Base-by-base conservation (phyloP, 306 rosid species). In the Lathyrus sativus region DNA sequence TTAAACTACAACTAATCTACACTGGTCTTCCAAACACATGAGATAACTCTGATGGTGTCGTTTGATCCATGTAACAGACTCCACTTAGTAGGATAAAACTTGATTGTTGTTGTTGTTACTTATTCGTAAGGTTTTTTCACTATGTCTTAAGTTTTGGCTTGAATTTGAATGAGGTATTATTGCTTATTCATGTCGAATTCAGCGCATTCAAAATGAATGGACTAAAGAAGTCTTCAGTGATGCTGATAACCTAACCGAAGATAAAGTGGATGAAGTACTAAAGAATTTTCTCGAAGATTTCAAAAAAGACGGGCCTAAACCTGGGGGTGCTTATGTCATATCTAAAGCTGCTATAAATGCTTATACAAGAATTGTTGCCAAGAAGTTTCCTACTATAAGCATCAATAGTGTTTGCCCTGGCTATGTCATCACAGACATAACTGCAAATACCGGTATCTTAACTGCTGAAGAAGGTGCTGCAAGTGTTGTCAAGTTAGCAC, bases 381-480 rank as follows among this genome's bases (percentile, higher is more conserved):
- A 28, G 77, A 79, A 65, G 13, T 64, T 39, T 7, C 75, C 81
- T 0, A 50, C 41, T 46, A 6, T 82, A 14, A 43, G 72, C 62
- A 68, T 83, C 71, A 83, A 79, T 55, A 1, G 65, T 46, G 37
- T 83, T 33, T 83, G 73, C n/a, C 87, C 87, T 41, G 84, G 87
- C 5, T 73, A 28, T 28, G 74, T 73, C 49, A 83, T 73, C 60
- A 76, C 84, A 0, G 87, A 83, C 46, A 68, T 83, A 7, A 72
- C 48, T 6, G 0, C 4, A 1, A 72, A 76, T 19, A 79, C 71
- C 0, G 84, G 84, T 35, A 1, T 58, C 5, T 60, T 79, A 12
- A 50, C 82, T 0, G 79, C 12, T 19, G 82, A 72, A 60, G 77
- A 79, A 83, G 84, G 86, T 53, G 84, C 84, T 59, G 54, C 77